Evolutionary conservation across 1,139 yeast genomes (phyloP), one percentile per base, ranked within the genome.

Genomic region (Pichia sp.): DNA sequence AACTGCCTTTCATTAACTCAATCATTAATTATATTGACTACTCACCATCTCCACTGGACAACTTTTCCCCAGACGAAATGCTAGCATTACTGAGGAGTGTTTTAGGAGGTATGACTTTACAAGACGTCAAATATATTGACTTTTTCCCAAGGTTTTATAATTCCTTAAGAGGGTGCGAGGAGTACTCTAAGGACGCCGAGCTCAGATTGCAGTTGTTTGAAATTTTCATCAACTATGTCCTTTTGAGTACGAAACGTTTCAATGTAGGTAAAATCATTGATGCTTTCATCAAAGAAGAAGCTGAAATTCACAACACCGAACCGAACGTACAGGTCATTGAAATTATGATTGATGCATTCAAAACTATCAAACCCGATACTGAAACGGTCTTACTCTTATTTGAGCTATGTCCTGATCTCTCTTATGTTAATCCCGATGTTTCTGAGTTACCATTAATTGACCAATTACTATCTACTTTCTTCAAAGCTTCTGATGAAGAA

Each of bases 61-160:
- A 50, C 5, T 54, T 60, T 35, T 46, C 47, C 5, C 36, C 53
- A 1, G 45, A 45, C 5, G 62, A 61, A 46, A 53, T 58, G 54
- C 38, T 58, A 6, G 29, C 44, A 5, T 38, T 57, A 8, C 42
- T 60, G 32, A 47, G 48, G 36, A 52, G 56, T 33, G 55, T 55
- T 4, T 36, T 58, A 5, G 53, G 57, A 26, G 61, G 58, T 6
- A 52, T 62, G 58, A 53, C 58, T 1, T 36, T 54, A 10, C 51
- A 55, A 11, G 60, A 59, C 38, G 63, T 61, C 5, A 49, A 44
- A 33, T 50, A 49, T 36, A 45, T 60, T 38, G 58, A 57, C 41
- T 62, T 60, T 49, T 60, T 62, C 39, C 65, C 66, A 4, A 45
- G 58, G 26, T 59, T 61, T 42, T 62, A 62, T 41, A 56, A 55